A percentile compares a stretch with the other conserved stretches of the same genome.
These are phyloP conservation scores for Cytospora leucostoma DNA, from an alignment of 2,329 filamentous ascomycete species.

Conservation along the genomic window DNA sequence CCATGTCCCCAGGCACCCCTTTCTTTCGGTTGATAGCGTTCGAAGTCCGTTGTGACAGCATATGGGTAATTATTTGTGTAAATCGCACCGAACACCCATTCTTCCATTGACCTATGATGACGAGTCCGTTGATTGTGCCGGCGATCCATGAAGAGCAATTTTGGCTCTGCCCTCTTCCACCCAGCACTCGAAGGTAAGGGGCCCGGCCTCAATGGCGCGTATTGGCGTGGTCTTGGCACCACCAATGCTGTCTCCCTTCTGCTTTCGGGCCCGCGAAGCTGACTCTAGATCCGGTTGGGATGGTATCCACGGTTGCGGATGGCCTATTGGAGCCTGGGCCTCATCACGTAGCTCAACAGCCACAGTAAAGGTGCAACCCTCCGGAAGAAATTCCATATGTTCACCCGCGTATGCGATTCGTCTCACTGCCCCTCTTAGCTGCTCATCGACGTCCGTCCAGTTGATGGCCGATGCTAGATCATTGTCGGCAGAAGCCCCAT, in stretches of 20 bases:
- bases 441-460: conserved; percentile 68
- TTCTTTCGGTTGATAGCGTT: neutral
- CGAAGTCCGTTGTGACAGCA: neutral
- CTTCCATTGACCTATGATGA: neutral
- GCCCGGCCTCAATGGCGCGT: conserved; percentile 56
- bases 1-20: neutral
- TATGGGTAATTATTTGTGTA: neutral
- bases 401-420: conserved; percentile 62
- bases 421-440: conserved; percentile 67
- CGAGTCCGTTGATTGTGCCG: conserved; percentile 5
- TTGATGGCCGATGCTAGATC: conserved; percentile 40
- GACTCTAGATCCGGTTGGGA: conserved; percentile 51
- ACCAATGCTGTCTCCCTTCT: conserved; percentile 39
- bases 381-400: conserved; percentile 58
- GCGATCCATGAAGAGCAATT: conserved; percentile 27
- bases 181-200: conserved; percentile 68
- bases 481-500: conserved; percentile 22
- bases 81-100: neutral
- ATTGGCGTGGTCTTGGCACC: conserved; percentile 50
- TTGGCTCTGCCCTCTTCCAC: conserved; percentile 58
- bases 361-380: conserved; percentile 73
- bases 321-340: conserved; percentile 57
- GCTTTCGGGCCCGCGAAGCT: conserved; percentile 36
- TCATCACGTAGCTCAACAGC: conserved; percentile 71
- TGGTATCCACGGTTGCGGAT: conserved; percentile 64